Evolutionary conservation across 768 basidiomycete species (phyloP), one percentile per base, ranked within the genome.

Genomic region (Suillus cothurnatus): DNA sequence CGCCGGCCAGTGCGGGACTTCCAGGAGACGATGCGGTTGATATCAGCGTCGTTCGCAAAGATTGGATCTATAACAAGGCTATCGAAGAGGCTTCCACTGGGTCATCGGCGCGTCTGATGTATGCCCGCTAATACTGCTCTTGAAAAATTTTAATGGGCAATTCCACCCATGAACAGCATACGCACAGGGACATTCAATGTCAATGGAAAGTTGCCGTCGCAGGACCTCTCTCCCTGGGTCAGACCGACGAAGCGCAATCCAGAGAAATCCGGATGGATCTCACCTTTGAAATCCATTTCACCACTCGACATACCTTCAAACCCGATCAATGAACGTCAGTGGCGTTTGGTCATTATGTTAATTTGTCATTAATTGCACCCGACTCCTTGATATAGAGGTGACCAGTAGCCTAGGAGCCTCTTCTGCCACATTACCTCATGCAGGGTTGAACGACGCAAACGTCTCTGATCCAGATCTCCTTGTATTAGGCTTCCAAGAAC

Each of bases 111-210:
- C 67, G 55, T 36, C 56, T 78, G 23, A 74, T 67, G 76, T 76
- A 56, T 41, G 68, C 45, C 50, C 23, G 57, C 23, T 8, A 57
- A 23, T 31, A 32, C 23, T 11, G 11, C 15, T 28, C 45, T 32
- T 23, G 62, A 31, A 55, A 17, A 26, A 14, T 17, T 41, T 53
- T 38, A n/a, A 31, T 1, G 41, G 67, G 49, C 68, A 64, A 60
- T 43, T 34, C 26, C 8, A 32, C 26, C 38, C 56, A 36, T 62
- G 31, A 41, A 15, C 66, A 91, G 90, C 38, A 71, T 94, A 58
- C 88, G 91, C 7, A 65, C 90, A 21, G 92, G 93, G 26, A 92
- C 91, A 0, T 95, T 94, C 80, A 95, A 95, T 69, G 92, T 94
- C 55, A 93, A 93, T 69, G 92, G 91, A 1, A 88, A 87, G 70